Base-by-base conservation (phyloP, 805 yeast genomes). In the Sugiyamaella marilandica region DNA sequence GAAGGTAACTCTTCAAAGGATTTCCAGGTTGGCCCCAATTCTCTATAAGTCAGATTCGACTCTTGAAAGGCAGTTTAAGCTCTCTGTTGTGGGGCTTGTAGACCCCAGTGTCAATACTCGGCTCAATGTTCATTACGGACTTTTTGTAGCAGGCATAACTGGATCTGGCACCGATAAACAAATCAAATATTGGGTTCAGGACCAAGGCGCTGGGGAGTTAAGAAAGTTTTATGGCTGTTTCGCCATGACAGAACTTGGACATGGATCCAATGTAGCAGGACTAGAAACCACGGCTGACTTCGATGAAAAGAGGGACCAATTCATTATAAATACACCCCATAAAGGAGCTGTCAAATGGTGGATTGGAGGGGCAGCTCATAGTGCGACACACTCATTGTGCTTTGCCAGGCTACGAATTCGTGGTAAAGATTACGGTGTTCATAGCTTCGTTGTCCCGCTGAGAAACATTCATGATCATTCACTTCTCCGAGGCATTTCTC, bases 361-460 rank as follows among this genome's bases (percentile, higher is more conserved):
- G 97, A 90, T 90, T 63, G 97, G 97, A 46, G 97, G 97, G 60
- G 96, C 97, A 33, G 96, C 96, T 10, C 94, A 87, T 69, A 84
- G 95, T n/a, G 87, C 97, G 2, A 87, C 90, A 32, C 96, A 90
- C 71, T 74, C 87, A 19, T 81, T 83, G 11, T 85, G 82, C 31
- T 91, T 83, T 67, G 97, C 96, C 5, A 76, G 97, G 55, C 76
- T 91, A 56, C 79, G 86, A 48, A 89, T 87, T 19, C 74, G 83
- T 39, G 91, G 86, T 21, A 80, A 85, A 68, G 97, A 90, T 69
- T 83, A 88, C 66, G 97, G 97, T 44, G 95, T 90, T 52, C 88
- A 88, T 70, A 85, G 90, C 11, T 91, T 90, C 71, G 85, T 90
- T 33, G 96, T 90, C n/a, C 97, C 95, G 21, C 74, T 90, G 57